Percentiles rank a stretch among this genome's conserved stretches.
phyloP scores from a whole-genome alignment of 371 early-diverging fungal genomes.

The Syncephalastrum contaminatum region DNA sequence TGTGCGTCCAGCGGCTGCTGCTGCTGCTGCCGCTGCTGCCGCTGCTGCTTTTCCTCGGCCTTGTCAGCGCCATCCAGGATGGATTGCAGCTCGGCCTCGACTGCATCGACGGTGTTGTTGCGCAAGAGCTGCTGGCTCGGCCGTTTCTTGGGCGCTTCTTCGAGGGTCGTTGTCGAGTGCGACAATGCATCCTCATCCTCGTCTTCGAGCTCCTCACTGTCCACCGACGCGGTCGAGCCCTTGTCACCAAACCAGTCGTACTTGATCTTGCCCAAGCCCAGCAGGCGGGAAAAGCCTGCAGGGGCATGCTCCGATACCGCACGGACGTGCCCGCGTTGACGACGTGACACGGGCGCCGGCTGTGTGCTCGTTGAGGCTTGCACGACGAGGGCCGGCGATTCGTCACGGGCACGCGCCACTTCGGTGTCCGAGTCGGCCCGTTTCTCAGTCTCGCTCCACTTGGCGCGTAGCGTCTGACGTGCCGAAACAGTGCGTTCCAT shows the following conservation, averaged over 20 bases:
- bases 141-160: conserved; percentile 1
- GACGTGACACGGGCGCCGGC: neutral
- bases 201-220: conserved; percentile 19
- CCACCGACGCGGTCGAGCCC: conserved; percentile 22
- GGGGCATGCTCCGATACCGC: conserved; percentile 27
- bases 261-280: conserved; percentile 27
- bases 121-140: conserved; percentile 22
- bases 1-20: too few relatives aligned
- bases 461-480: neutral
- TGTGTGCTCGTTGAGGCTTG: neutral
- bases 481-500: conserved; percentile 22
- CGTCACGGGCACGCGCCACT: conserved; percentile 1
- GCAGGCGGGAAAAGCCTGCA: conserved; percentile 15
- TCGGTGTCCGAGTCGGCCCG: conserved; percentile 25
- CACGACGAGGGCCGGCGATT: too few relatives aligned
- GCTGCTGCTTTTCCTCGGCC: conserved; percentile 8
- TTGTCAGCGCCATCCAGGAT: conserved; percentile 49
- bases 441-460: conserved; percentile 9
- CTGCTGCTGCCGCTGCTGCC: conserved; percentile 7
- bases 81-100: conserved; percentile 59
- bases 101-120: conserved; percentile 57
- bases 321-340: conserved; percentile 25
- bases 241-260: conserved; percentile 1
- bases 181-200: conserved; percentile 5
- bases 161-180: conserved; percentile 6